phyloP scores from a whole-genome alignment of 2,329 filamentous ascomycete genomes.

The Penicillium sp. region DNA sequence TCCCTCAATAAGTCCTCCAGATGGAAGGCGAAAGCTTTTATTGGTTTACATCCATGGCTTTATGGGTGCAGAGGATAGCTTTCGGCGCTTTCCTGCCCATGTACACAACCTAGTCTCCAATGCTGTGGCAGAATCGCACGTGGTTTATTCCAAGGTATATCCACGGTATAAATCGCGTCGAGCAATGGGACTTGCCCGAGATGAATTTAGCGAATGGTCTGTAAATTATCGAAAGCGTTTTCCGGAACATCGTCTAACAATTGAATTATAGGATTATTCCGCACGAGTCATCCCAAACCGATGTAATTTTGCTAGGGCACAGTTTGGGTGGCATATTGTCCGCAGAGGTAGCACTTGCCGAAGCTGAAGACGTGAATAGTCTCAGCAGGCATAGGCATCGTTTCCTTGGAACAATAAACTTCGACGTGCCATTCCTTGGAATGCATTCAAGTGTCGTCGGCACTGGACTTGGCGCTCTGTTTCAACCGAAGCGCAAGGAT shows the following conservation, averaged over 20 bases:
- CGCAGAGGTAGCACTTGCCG: conserved; percentile 69
- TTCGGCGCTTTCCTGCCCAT: conserved; percentile 82
- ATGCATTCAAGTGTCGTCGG: conserved; percentile 83
- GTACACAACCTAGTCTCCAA: conserved; percentile 70
- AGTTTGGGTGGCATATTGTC: conserved; percentile 84
- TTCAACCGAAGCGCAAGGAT: conserved; percentile 46
- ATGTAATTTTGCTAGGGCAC: conserved; percentile 79
- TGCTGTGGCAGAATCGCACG: conserved; percentile 66
- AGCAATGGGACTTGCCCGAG: conserved; percentile 60
- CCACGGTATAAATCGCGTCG: conserved; percentile 41
- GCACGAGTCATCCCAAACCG: conserved; percentile 68
- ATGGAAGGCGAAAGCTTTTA: conserved; percentile 54
- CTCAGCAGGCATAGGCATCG: conserved; percentile 60
- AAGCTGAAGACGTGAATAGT: conserved; percentile 19
- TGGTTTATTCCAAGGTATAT: conserved; percentile 72
- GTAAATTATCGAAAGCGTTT: conserved; percentile 13
- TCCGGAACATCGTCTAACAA: neutral
- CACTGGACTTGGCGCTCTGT: conserved; percentile 76
- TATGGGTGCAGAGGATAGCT: conserved; percentile 82
- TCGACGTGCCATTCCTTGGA: conserved; percentile 83
- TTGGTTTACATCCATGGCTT: conserved; percentile 87
- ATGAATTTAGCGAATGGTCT: conserved; percentile 77
- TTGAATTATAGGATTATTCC: conserved; percentile 58
- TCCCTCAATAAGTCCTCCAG: neutral
- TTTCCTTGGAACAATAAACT: conserved; percentile 74